A percentile compares a stretch with the other conserved stretches of the same genome.
These are phyloP conservation scores for Pogostemon cablin DNA, from an alignment of 257 asterid species.

Conservation along the genomic window DNA sequence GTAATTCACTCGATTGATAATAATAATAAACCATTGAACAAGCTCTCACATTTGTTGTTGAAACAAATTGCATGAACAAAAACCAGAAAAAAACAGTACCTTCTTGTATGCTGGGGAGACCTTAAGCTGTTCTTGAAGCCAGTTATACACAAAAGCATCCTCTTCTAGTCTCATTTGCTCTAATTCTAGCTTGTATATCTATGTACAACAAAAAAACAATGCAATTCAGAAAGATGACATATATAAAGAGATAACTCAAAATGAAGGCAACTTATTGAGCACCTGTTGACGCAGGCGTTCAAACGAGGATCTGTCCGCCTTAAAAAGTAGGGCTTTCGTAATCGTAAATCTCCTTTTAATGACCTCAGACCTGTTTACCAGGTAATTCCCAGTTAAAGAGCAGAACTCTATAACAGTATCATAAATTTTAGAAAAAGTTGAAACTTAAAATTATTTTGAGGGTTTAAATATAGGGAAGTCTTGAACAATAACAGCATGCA, in stretches of 20 bases:
- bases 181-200: slow-evolving; percentile 75
- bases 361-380: slow-evolving; percentile 62
- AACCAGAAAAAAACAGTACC: slow-evolving; percentile 41
- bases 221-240: slow-evolving; percentile 14
- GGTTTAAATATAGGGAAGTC: background rate
- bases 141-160: slow-evolving; percentile 78
- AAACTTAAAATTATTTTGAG: background rate
- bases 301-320: slow-evolving; percentile 78
- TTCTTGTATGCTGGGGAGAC: slow-evolving; percentile 78
- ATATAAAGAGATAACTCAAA: slow-evolving; percentile 6
- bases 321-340: slow-evolving; percentile 65
- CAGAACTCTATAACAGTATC: background rate
- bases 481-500: no score
- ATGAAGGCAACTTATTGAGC: slow-evolving; percentile 9
- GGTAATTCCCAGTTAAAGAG: slow-evolving; percentile 18
- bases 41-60: background rate
- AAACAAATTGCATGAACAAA: background rate
- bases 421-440: no score
- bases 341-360: slow-evolving; percentile 69
- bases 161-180: slow-evolving; percentile 88
- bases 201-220: slow-evolving; percentile 9
- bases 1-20: no score
- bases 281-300: slow-evolving; percentile 86
- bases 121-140: slow-evolving; percentile 86
- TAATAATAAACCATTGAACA: background rate